phyloP scores from a whole-genome alignment of 2,329 filamentous ascomycete genomes.

The Fusarium denticulatum region DNA sequence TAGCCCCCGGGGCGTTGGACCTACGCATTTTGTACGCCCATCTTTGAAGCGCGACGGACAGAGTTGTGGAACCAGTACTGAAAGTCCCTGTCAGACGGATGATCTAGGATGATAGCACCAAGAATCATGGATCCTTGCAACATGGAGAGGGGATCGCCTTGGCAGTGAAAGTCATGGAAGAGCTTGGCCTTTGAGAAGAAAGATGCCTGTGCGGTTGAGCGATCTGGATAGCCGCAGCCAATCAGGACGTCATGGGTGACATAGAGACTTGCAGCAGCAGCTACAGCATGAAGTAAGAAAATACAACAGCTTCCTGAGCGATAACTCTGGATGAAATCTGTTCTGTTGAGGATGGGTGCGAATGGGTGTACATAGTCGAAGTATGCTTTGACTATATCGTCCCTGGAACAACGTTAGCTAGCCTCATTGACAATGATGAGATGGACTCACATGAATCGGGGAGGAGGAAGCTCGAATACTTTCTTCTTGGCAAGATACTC shows the following conservation, averaged over 20 bases:
- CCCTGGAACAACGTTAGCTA: not conserved
- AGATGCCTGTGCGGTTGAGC: slow-evolving; percentile 6
- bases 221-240: slow-evolving; percentile 18
- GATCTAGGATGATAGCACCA: slow-evolving; percentile 11
- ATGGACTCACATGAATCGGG: not conserved
- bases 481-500: slow-evolving; percentile 32
- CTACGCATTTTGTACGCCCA: slow-evolving; percentile 14
- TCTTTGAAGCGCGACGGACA: slow-evolving; percentile 3
- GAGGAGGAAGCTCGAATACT: slow-evolving; percentile 27
- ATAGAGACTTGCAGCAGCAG: not conserved
- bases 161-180: slow-evolving; percentile 31
- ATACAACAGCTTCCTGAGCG: slow-evolving; percentile 7
- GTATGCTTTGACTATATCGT: slow-evolving; percentile 17
- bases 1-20: no score
- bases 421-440: accelerated
- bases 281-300: slow-evolving; percentile 20
- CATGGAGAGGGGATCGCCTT: slow-evolving; percentile 2
- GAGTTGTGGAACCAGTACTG: slow-evolving; percentile 37
- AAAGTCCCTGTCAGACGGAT: slow-evolving; percentile 25
- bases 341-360: slow-evolving; percentile 9
- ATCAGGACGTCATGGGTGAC: slow-evolving; percentile 2
- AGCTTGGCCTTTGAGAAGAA: slow-evolving; percentile 33
- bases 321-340: slow-evolving; percentile 17
- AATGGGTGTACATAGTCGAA: slow-evolving; percentile 28
- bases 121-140: slow-evolving; percentile 28